Percentiles rank a stretch among this genome's conserved stretches.
phyloP scores from a whole-genome alignment of 2,329 filamentous ascomycete species.

The Penicillium sp. region DNA sequence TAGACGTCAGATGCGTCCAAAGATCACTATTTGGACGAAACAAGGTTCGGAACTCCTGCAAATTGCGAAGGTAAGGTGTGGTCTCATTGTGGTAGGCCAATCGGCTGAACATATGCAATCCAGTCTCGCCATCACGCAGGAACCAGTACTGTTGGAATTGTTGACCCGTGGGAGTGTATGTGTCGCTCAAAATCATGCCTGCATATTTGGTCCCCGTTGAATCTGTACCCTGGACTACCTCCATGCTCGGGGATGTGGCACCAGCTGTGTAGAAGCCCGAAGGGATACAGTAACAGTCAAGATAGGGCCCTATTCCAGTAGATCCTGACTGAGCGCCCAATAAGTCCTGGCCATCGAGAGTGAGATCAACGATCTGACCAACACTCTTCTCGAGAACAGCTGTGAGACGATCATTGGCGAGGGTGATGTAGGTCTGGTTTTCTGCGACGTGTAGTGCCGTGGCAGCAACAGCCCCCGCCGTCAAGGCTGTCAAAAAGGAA shows the following conservation, averaged over 20 bases:
- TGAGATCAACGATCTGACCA: slow-evolving; percentile 44
- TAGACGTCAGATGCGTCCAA: slow-evolving; percentile 63
- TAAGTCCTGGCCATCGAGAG: slow-evolving; percentile 52
- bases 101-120: slow-evolving; percentile 61
- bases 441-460: slow-evolving; percentile 21
- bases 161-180: slow-evolving; percentile 58
- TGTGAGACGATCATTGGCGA: slow-evolving; percentile 47
- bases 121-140: slow-evolving; percentile 60
- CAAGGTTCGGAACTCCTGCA: slow-evolving; percentile 61
- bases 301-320: slow-evolving; percentile 56
- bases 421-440: slow-evolving; percentile 24
- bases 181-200: slow-evolving; percentile 60
- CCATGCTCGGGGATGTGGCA: slow-evolving; percentile 48
- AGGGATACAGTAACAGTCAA: slow-evolving; percentile 63
- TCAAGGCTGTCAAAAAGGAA: neutral
- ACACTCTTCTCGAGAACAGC: slow-evolving; percentile 45
- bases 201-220: slow-evolving; percentile 53
- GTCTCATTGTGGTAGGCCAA: slow-evolving; percentile 59
- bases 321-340: slow-evolving; percentile 48
- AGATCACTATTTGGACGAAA: slow-evolving; percentile 59
- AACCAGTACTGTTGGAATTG: slow-evolving; percentile 65
- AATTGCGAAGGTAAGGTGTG: slow-evolving; percentile 55
- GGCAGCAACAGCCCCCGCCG: slow-evolving; percentile 7
- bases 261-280: slow-evolving; percentile 61
- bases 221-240: slow-evolving; percentile 54